A percentile compares a stretch with the other conserved stretches of the same genome.
phyloP scores from a whole-genome alignment of 345 rosid genomes.

The Gossypium turneri region DNA sequence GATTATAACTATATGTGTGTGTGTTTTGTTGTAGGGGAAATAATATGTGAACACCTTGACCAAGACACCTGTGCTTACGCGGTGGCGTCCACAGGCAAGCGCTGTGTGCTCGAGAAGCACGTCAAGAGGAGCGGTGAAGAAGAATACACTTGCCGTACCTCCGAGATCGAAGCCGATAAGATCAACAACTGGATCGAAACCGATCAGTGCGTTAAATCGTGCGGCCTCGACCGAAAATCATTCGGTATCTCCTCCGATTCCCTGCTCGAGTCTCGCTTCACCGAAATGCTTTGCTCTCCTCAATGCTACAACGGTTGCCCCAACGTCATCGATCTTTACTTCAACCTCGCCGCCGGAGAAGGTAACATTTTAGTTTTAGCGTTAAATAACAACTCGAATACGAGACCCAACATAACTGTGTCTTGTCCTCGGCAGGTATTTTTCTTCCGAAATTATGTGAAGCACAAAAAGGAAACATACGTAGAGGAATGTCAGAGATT shows the following conservation, averaged over 20 bases:
- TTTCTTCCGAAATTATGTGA: constrained; percentile 75
- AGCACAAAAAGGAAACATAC: constrained; percentile 35
- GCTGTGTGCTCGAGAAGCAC: constrained; percentile 71
- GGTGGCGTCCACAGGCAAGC: constrained; percentile 66
- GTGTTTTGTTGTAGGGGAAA: constrained; percentile 29
- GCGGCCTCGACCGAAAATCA: constrained; percentile 71
- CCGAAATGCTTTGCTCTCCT: constrained; percentile 60
- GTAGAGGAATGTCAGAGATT: constrained; percentile 61
- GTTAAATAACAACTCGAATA: too few species aligned
- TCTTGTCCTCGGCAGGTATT: constrained; percentile 41
- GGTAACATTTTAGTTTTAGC: constrained; percentile 33
- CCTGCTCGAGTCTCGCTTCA: constrained; percentile 61
- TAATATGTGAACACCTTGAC: constrained; percentile 58
- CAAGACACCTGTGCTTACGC: constrained; percentile 63
- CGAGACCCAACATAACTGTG: too few species aligned
- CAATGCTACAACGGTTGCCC: constrained; percentile 71
- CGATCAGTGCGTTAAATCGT: constrained; percentile 56
- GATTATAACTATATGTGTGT: background rate
- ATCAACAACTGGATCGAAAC: constrained; percentile 60
- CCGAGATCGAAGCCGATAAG: constrained; percentile 64
- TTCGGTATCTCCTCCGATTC: constrained; percentile 86
- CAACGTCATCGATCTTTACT: constrained; percentile 77
- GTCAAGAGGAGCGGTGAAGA: constrained; percentile 55
- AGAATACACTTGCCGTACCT: constrained; percentile 53
- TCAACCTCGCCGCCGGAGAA: constrained; percentile 90